Evolutionary conservation across 148 eudicot genomes (phyloP).

Genomic region (Talinum fruticosum): DNA sequence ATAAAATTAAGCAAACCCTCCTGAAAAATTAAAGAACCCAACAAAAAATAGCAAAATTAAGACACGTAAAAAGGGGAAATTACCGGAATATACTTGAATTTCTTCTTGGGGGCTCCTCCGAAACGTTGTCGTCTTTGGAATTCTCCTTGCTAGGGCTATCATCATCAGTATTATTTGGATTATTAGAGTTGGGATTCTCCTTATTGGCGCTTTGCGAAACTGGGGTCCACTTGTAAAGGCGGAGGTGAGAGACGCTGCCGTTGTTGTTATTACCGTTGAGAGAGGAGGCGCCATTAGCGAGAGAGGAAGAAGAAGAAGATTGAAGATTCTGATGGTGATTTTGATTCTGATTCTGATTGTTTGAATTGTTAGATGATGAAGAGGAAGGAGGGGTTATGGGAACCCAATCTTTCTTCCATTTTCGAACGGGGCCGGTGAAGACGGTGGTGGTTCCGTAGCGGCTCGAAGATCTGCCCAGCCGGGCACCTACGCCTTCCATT

Average conservation of each 20-base stretch:
- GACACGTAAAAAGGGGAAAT: background rate
- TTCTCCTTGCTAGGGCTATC: background rate
- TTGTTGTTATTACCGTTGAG: constrained; percentile 25
- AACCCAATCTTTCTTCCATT: constrained; percentile 93
- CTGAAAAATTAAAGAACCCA: background rate
- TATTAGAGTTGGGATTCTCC: background rate
- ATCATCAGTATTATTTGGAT: constrained; percentile 7
- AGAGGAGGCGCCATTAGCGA: background rate
- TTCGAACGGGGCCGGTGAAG: constrained; percentile 81
- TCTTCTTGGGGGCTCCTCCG: constrained; percentile 50
- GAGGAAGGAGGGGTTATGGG: constrained; percentile 44
- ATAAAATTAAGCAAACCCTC: too few relatives aligned
- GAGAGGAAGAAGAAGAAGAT: constrained; percentile 14
- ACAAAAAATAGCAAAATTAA: background rate
- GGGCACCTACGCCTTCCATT: constrained; percentile 91
- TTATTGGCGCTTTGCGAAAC: constrained; percentile 34
- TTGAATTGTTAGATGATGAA: background rate
- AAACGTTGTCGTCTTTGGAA: constrained; percentile 13
- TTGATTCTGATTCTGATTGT: background rate
- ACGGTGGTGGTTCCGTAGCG: constrained; percentile 71
- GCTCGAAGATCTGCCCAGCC: constrained; percentile 78
- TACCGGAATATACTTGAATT: constrained; percentile 87
- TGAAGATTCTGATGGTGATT: constrained; percentile 3
- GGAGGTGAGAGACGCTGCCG: constrained; percentile 37
- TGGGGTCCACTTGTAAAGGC: constrained; percentile 76